Percentiles rank a stretch among this genome's conserved stretches.
Conservation (phyloP, 768 basidiomycete species). For the Serendipita sp. region DNA sequence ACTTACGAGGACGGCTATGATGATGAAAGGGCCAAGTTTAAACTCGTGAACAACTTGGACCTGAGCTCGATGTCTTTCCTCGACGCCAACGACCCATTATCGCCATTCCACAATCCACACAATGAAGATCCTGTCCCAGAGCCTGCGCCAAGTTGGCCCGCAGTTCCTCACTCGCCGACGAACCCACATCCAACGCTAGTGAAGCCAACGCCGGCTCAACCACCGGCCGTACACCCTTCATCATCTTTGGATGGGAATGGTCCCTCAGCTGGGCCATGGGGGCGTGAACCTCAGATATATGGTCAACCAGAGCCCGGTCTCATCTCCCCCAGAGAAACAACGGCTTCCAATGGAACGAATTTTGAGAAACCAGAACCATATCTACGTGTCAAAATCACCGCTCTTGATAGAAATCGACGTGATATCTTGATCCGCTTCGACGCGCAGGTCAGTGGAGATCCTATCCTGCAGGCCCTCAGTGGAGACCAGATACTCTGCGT, state of each 20-base stretch:
- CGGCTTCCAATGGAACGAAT: conserved; percentile 49
- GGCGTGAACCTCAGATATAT: conserved; percentile 73
- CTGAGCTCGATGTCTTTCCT: neutral
- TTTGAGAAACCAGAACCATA: conserved; percentile 72
- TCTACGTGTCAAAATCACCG: conserved; percentile 76
- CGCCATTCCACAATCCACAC: conserved; percentile 2
- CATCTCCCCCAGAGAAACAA: conserved; percentile 54
- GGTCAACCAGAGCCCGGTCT: conserved; percentile 74
- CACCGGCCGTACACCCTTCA: conserved; percentile 21
- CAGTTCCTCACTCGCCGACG: conserved; percentile 58
- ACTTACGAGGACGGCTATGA: neutral
- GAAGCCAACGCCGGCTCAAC: conserved; percentile 39
- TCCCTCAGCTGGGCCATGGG: conserved; percentile 41
- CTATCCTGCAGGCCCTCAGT: neutral
- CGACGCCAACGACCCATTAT: conserved; percentile 4
- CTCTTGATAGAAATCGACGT: conserved; percentile 84
- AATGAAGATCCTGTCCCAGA: conserved; percentile 19
- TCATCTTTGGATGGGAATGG: neutral
- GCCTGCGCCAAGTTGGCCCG: conserved; percentile 52
- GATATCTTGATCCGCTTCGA: conserved; percentile 91
- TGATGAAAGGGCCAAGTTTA: neutral
- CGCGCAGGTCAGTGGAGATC: conserved; percentile 53
- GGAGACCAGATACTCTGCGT: neutral
- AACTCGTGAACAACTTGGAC: neutral
- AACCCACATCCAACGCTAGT: conserved; percentile 58